Base-by-base conservation (phyloP, 2,329 filamentous ascomycete genomes). In the Ascochyta pisi region DNA sequence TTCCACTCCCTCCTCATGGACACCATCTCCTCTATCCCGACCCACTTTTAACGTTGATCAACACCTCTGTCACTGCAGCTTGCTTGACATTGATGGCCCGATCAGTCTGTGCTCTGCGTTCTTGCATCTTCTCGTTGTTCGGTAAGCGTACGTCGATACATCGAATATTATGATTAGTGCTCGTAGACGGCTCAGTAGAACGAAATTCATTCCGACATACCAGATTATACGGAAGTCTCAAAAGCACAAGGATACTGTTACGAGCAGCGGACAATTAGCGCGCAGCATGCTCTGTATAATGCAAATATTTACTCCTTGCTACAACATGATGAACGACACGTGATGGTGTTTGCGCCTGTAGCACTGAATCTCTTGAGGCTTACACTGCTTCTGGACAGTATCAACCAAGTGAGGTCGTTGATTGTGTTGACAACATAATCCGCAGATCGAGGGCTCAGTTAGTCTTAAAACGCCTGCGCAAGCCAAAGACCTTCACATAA, bases 1-100 rank as follows among this genome's bases (percentile, higher is more conserved):
- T 45, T 43, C 54, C 39, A 44, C 54, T 57, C 48, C 54, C 49
- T 22, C 54, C 37, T 57, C 40, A 43, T 42, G 49, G 49, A 51
- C n/a, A 40, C 42, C 34, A 45, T 34, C 16, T n/a, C 40, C n/a
- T 26, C 54, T 44, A 8, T 49, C 37, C 12, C n/a, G 49, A 49
- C 49, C 52, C 49, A 34, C 13, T 3, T 15, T 37, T 16, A 51
- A 42, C 16, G 43, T 57, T 57, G 54, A 57, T 57, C 48, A 52
- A 35, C 42, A 51, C 37, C 27, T 42, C 16, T 31, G 33, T 42
- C 47, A 37, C 22, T 7, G 26, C 13, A 6, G 10, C n/a, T n/a
- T 33, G 10, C n/a, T n/a, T 33, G 47, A 42, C 43, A n/a, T 9
- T 42, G 31, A 24, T 39, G 42, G 42, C 47, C 37, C 12, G 47